These are phyloP conservation scores for Byssothecium circinans DNA, from an alignment of 2,329 filamentous ascomycete genomes.

Conservation along the genomic window DNA sequence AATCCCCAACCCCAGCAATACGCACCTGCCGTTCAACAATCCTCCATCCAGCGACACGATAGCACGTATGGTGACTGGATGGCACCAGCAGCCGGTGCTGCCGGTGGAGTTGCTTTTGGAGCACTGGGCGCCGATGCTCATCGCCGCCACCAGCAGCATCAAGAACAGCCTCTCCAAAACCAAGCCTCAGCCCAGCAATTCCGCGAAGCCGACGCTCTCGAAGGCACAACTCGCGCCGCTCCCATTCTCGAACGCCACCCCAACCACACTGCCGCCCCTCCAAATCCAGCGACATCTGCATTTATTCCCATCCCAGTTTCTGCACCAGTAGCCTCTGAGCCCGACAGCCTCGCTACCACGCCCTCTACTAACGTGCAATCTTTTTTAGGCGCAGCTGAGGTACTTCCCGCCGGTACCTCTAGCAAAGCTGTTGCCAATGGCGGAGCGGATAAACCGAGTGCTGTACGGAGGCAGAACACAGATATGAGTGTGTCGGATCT, in stretches of 20 bases:
- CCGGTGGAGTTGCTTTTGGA: constrained; percentile 47
- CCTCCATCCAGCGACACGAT: constrained; percentile 32
- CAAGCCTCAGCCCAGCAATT: not conserved
- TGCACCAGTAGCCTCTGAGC: constrained; percentile 5
- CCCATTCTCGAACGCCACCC: constrained; percentile 16
- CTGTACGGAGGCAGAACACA: constrained; percentile 48
- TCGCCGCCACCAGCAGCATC: constrained; percentile 25
- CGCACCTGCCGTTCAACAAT: constrained; percentile 15
- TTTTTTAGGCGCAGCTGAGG: constrained; percentile 39
- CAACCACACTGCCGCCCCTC: constrained; percentile 13
- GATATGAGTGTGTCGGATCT: constrained; percentile 62
- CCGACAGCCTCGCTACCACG: constrained; percentile 18
- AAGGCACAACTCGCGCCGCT: constrained; percentile 1
- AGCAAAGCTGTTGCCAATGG: constrained; percentile 14
- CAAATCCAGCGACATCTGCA: constrained; percentile 9
- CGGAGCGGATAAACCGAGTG: not conserved
- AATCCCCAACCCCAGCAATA: constrained; percentile 9
- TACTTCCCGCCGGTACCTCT: constrained; percentile 25
- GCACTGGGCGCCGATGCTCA: constrained; percentile 43
- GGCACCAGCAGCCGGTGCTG: constrained; percentile 53
- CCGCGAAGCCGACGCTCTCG: constrained; percentile 2
- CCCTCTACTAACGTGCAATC: constrained; percentile 18
- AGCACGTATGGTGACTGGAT: constrained; percentile 59
- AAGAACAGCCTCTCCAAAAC: constrained; percentile 12
- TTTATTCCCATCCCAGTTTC: constrained; percentile 8